Evolutionary conservation across 179 eudicot species (phyloP).

Genomic region (Patellifolia procumbens): DNA sequence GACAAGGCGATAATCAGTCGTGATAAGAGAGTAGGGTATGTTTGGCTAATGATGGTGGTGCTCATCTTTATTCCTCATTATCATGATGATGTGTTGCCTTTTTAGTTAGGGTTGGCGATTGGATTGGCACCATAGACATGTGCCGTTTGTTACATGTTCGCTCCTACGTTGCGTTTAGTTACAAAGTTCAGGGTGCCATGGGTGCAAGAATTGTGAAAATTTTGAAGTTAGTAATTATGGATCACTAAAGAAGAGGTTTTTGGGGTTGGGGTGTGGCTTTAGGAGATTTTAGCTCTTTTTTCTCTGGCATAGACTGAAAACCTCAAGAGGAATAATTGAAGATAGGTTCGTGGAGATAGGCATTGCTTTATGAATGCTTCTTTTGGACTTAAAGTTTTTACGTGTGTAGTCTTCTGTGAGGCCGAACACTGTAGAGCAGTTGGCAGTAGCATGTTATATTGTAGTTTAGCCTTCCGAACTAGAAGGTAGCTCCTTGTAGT

Average conservation of each 20-base stretch:
- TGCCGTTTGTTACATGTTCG: background rate
- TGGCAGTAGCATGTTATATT: background rate
- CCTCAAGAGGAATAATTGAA: background rate
- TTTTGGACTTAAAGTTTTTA: background rate
- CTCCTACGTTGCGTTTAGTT: background rate
- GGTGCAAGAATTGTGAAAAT: background rate
- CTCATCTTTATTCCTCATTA: no score
- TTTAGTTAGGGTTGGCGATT: no score
- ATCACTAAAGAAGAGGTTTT: background rate
- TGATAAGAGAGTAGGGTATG: background rate
- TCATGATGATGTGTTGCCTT: no score
- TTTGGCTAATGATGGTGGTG: background rate
- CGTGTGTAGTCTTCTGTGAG: background rate
- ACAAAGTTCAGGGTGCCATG: background rate
- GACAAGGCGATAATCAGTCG: background rate
- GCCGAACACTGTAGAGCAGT: background rate
- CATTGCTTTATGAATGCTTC: background rate
- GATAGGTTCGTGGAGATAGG: background rate
- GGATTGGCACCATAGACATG: no score
- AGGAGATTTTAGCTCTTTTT: background rate
- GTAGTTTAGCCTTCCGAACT: background rate
- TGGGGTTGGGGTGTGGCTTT: background rate
- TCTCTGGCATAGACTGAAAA: background rate
- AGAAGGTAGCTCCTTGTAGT: background rate
- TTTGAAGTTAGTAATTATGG: background rate